A percentile compares a stretch with the other conserved stretches of the same genome.
Evolutionary conservation across 106 monocot species (phyloP).

Genomic region (Dioscorea dumetorum): DNA sequence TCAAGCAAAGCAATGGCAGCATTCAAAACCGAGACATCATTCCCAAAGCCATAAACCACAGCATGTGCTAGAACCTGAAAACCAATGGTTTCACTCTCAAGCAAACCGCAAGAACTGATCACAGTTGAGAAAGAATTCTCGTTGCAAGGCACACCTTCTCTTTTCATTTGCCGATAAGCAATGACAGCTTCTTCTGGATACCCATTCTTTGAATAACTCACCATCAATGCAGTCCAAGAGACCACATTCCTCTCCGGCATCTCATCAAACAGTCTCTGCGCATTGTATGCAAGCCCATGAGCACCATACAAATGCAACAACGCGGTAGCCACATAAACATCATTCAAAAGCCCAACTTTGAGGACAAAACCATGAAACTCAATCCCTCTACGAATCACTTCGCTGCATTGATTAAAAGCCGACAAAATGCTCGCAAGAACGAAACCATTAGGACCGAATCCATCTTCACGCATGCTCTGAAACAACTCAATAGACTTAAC

Average conservation of each 20-base stretch:
- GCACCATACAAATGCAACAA: conserved; percentile 72
- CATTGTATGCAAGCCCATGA: conserved; percentile 25
- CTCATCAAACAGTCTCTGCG: conserved; percentile 44
- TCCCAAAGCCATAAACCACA: conserved; percentile 50
- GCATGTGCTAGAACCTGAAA: conserved; percentile 60
- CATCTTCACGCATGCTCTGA: conserved; percentile 29
- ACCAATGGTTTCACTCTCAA: conserved; percentile 38
- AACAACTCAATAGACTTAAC: conserved; percentile 26
- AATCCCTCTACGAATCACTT: conserved; percentile 18
- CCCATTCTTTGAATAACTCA: conserved; percentile 41
- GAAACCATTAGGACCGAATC: conserved; percentile 37
- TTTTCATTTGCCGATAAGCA: conserved; percentile 58
- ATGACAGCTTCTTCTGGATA: conserved; percentile 34
- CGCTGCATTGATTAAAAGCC: conserved; percentile 26
- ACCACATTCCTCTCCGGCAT: conserved; percentile 81
- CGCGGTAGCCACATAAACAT: conserved; percentile 75
- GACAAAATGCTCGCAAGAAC: conserved; percentile 57
- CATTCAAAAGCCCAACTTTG: conserved; percentile 40
- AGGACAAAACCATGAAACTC: conserved; percentile 46
- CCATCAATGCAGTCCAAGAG: conserved; percentile 89
- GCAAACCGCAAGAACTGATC: conserved; percentile 50
- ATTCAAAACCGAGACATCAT: conserved; percentile 63
- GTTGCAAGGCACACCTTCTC: conserved; percentile 56
- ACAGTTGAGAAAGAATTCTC: conserved; percentile 62
- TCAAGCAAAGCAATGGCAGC: conserved; percentile 66